Base-by-base conservation (phyloP, 108 stramenopile genomes). In the Skeletonema menzelii region DNA sequence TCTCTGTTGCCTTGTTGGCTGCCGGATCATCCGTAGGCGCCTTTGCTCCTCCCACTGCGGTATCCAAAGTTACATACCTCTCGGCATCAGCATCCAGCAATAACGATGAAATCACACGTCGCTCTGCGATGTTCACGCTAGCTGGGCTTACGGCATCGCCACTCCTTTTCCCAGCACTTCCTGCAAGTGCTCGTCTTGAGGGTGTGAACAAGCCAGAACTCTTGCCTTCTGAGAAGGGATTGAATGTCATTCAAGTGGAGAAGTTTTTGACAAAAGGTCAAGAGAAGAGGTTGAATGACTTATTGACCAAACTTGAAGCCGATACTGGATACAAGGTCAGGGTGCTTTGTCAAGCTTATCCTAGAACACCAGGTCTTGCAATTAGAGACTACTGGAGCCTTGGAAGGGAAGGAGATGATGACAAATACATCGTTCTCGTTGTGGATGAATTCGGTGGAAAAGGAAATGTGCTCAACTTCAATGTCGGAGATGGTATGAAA, bases 321-420 rank as follows among this genome's bases (percentile, higher is more conserved):
- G 93, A 92, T 63, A 95, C 93, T 10, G 93, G 93, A 17, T 95
- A 82, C 65, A 86, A 91, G 12, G 82, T 95, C 1, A 57, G 88
- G 42, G 86, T 92, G 3, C 70, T 95, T 1, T 95, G 93, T 69
- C 93, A 95, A 75, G 84, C 84, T 12, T 95, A 95, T 74, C 93
- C 93, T 5, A 84, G 86, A 59, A 95, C 93, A 3, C 93, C 93
- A 55, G 93, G 87, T 4, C 67, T 90, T 27, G 86, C 85, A 4
- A 85, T 86, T 67, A 78, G 88, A 28, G 93, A 94, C 70, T 94
- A 94, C 63, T 94, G 93, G 93, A 84, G 85, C 75, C 67, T 94
- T n/a, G 93, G 91, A 10, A 94, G 91, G 69, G 93, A 94, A 64
- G 91, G 84, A 61, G 87, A 88, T 67, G 93, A 94, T 66, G 93